Base-by-base conservation (phyloP, 1,139 yeast species). In the Magnusiomyces magnusii region DNA sequence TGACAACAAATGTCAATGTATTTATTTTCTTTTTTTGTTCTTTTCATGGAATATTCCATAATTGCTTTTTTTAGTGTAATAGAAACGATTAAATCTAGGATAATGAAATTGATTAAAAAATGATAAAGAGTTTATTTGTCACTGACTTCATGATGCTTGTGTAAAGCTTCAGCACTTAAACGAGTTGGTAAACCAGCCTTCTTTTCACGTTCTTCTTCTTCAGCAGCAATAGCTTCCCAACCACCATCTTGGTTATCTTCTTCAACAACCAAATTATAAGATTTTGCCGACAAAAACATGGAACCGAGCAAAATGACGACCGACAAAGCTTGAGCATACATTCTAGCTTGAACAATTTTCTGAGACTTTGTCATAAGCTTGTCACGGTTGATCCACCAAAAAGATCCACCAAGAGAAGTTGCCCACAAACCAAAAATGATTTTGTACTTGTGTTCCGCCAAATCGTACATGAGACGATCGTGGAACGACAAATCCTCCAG, bases 341-440 rank as follows among this genome's bases (percentile, higher is more conserved):
- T 90, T 81, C 97, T 86, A 36, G 97, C 96, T 72, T 88, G 95
- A 36, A 89, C 96, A 47, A 89, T 83, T 73, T 90, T 91, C 75
- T 91, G 97, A 3, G 96, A 77, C 61, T 80, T 81, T 59, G 91
- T 81, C 85, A 90, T 80, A 71, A 84, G 78, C 66, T 84, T 85
- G 73, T 90, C 96, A 66, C 80, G 81, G 76, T 88, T 86, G 57
- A 89, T 90, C 56, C 78, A 68, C 60, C 77, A 82, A 90, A 95
- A 89, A 1, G 96, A 86, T 0, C 95, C 96, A 65, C 80, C 90
- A 77, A 91, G 74, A 7, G 95, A 85, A 31, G 84, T 90, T 24
- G 90, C 96, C 97, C 97, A 91, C 1, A 91, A 80, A 57, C 83
- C 84, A 44, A 86, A 81, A 64, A 92, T 85, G 66, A 87, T 78